These are phyloP conservation scores for Boechera retrofracta DNA, from an alignment of 345 rosid genomes.

Conservation along the genomic window DNA sequence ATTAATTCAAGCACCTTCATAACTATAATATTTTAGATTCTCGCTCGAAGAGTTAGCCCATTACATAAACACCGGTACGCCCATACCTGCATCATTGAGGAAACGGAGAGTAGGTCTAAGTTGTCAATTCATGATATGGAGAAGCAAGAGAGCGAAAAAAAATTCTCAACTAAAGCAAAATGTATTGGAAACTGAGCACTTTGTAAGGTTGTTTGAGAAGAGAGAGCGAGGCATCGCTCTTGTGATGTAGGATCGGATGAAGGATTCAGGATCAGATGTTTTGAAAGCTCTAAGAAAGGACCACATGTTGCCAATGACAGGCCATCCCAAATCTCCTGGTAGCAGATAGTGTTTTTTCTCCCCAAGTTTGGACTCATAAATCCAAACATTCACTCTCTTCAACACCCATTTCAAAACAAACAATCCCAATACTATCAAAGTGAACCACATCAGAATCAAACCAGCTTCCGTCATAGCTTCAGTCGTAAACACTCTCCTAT, in stretches of 20 bases:
- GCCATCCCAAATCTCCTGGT: constrained; percentile 92
- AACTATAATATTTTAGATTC: too few species aligned
- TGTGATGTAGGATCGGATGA: constrained; percentile 47
- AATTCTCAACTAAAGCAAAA: neutral
- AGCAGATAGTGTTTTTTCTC: constrained; percentile 58
- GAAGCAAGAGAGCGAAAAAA: constrained; percentile 1
- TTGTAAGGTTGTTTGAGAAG: neutral
- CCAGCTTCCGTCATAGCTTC: constrained; percentile 32
- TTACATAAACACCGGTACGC: constrained; percentile 56
- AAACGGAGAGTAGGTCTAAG: neutral
- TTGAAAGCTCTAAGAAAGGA: constrained; percentile 82
- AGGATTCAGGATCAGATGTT: constrained; percentile 73
- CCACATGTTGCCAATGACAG: constrained; percentile 87
- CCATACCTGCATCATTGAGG: constrained; percentile 61
- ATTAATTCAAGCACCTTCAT: neutral
- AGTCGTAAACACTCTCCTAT: neutral
- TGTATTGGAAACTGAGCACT: neutral
- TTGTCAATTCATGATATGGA: constrained; percentile 3
- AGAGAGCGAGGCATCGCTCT: constrained; percentile 41
- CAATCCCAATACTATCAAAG: constrained; percentile 31
- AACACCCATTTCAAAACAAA: constrained; percentile 54
- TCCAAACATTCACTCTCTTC: constrained; percentile 58
- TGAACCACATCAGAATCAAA: constrained; percentile 22
- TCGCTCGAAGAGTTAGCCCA: too few species aligned
- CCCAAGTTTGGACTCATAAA: constrained; percentile 64